These are phyloP conservation scores for Starmerella potacharoeniae DNA, from an alignment of 805 yeast genomes.

Conservation along the genomic window DNA sequence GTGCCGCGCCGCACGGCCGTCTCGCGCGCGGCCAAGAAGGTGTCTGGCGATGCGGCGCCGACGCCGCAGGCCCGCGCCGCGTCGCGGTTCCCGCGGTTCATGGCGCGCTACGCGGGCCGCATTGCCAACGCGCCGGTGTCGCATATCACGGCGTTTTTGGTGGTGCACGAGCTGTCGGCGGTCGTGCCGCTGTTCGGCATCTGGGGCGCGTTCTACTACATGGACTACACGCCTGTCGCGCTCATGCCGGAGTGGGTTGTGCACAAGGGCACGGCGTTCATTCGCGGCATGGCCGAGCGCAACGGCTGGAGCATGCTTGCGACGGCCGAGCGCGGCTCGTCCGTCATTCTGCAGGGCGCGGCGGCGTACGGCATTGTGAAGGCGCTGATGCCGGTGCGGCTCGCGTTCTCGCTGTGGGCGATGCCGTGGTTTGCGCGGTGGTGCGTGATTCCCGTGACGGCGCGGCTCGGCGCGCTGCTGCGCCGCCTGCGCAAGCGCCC, in stretches of 20 bases:
- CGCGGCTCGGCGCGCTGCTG: slow-evolving; percentile 8
- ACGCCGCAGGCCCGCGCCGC: slow-evolving; percentile 1
- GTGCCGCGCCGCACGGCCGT: slow-evolving; percentile 12
- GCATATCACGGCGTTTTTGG: slow-evolving; percentile 50
- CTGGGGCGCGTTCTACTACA: slow-evolving; percentile 55
- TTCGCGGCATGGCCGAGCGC: slow-evolving; percentile 37
- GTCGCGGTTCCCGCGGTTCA: slow-evolving; percentile 37
- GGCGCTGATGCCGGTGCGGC: slow-evolving; percentile 41
- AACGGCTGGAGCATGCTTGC: slow-evolving; percentile 26
- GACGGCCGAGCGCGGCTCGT: slow-evolving; percentile 41
- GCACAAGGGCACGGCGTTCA: slow-evolving; percentile 46
- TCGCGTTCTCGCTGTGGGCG: slow-evolving; percentile 38
- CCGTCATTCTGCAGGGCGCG: slow-evolving; percentile 58
- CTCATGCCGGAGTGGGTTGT: slow-evolving; percentile 46
- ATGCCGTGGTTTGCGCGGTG: slow-evolving; percentile 50
- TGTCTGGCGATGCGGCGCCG: slow-evolving; percentile 9
- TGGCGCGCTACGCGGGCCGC: slow-evolving; percentile 40
- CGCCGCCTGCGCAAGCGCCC: neutral
- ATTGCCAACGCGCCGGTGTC: slow-evolving; percentile 48
- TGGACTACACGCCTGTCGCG: slow-evolving; percentile 42
- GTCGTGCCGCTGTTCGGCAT: slow-evolving; percentile 55
- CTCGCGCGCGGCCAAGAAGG: slow-evolving; percentile 25
- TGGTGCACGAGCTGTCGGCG: slow-evolving; percentile 68
- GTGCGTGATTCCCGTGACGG: slow-evolving; percentile 38
- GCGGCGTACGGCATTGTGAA: slow-evolving; percentile 63